These are phyloP conservation scores for Phytophthora uliginosa DNA, from an alignment of 352 stramenopile species.

Conservation along the genomic window DNA sequence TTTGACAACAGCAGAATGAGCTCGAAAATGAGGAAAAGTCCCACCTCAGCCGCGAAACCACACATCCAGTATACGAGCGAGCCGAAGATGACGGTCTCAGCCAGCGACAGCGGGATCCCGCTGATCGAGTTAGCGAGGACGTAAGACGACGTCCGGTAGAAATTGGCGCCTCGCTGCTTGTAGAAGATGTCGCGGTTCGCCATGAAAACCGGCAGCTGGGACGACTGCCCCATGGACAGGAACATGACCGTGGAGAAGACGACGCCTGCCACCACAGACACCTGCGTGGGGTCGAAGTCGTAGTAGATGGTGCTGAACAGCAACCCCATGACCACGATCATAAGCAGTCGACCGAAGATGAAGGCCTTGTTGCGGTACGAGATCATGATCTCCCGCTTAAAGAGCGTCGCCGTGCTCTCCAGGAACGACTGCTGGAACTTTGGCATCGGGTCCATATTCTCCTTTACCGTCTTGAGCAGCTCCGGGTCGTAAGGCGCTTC, in stretches of 20 bases:
- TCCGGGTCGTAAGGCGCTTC: slow-evolving; percentile 31
- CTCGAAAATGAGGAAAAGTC: neutral
- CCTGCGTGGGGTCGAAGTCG: slow-evolving; percentile 46
- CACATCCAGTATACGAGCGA: slow-evolving; percentile 6
- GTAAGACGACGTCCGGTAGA: slow-evolving; percentile 69
- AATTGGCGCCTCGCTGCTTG: slow-evolving; percentile 82
- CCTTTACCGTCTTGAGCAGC: slow-evolving; percentile 25
- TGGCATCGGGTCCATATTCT: slow-evolving; percentile 23
- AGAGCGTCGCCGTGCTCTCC: slow-evolving; percentile 39
- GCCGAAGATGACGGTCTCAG: slow-evolving; percentile 1
- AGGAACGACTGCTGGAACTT: slow-evolving; percentile 50
- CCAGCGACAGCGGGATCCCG: slow-evolving; percentile 28
- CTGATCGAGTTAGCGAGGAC: slow-evolving; percentile 51
- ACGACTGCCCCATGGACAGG: slow-evolving; percentile 60
- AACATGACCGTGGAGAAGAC: slow-evolving; percentile 88
- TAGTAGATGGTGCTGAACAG: slow-evolving; percentile 58
- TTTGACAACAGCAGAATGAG: slow-evolving; percentile 1
- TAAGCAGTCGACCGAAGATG: slow-evolving; percentile 43
- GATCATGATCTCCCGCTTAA: slow-evolving; percentile 66
- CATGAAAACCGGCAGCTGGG: slow-evolving; percentile 13
- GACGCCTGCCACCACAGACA: slow-evolving; percentile 60
- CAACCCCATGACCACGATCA: slow-evolving; percentile 54
- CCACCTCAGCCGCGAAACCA: neutral
- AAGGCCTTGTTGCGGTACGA: slow-evolving; percentile 61
- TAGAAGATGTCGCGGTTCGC: slow-evolving; percentile 72